A percentile compares a stretch with the other conserved stretches of the same genome.
These are phyloP conservation scores for Chiua sp. DNA, from an alignment of 1,284 basidiomycete genomes.

Conservation along the genomic window DNA sequence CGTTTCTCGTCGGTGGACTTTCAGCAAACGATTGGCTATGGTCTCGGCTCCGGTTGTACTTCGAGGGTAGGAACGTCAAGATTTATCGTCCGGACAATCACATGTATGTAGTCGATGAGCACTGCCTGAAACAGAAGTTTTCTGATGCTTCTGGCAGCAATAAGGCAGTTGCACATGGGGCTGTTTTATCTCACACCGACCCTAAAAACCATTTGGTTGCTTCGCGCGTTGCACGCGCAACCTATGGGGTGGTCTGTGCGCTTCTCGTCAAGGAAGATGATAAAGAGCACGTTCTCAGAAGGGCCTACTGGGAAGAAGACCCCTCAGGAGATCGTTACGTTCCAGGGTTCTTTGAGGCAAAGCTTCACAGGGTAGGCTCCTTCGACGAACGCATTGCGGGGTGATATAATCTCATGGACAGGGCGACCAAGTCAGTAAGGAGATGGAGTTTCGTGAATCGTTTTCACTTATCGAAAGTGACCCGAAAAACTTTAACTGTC, in stretches of 20 bases:
- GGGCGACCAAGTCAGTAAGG: neutral
- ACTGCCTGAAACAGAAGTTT: neutral
- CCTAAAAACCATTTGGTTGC: conserved; percentile 42
- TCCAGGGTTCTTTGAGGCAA: conserved; percentile 10
- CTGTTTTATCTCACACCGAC: conserved; percentile 52
- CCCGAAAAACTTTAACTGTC: conserved; percentile 4
- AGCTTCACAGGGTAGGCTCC: neutral
- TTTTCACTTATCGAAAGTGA: conserved; percentile 4
- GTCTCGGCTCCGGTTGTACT: conserved; percentile 34
- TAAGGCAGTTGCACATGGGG: conserved; percentile 58
- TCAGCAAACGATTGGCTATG: conserved; percentile 51
- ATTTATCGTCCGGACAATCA: conserved; percentile 19
- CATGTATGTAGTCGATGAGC: conserved; percentile 6
- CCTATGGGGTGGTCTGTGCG: conserved; percentile 32
- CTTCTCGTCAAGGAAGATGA: neutral
- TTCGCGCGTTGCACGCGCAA: conserved; percentile 43
- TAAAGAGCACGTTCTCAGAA: conserved; percentile 5
- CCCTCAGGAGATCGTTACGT: conserved; percentile 4
- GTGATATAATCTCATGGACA: neutral
- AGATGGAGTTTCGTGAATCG: conserved; percentile 2
- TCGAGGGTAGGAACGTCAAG: conserved; percentile 26
- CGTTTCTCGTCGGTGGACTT: conserved; percentile 46
- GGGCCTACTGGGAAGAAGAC: conserved; percentile 7
- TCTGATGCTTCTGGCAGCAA: conserved; percentile 40
- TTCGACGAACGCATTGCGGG: neutral